Evolutionary conservation across 1,284 basidiomycete genomes (phyloP).

Genomic region (Inonotus obliquus): DNA sequence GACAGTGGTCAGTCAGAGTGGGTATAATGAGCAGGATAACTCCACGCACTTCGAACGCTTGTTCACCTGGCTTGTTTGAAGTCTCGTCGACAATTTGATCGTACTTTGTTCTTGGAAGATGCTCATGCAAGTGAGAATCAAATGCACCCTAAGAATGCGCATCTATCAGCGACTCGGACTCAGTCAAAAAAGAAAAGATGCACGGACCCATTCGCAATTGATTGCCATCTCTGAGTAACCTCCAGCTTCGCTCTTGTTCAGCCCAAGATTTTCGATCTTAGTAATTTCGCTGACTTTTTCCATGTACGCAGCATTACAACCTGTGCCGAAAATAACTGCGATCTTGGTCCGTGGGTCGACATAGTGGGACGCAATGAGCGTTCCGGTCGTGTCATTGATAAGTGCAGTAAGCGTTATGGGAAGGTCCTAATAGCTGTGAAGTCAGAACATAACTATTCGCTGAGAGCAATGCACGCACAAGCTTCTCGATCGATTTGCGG

Average conservation of each 20-base stretch:
- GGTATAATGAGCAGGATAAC: neutral
- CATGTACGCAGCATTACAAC: slow-evolving; percentile 98
- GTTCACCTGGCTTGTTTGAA: slow-evolving; percentile 96
- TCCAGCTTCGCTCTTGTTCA: slow-evolving; percentile 39
- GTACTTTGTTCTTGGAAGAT: slow-evolving; percentile 92
- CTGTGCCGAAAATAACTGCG: slow-evolving; percentile 96
- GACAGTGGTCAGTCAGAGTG: neutral
- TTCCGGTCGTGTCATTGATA: slow-evolving; percentile 97
- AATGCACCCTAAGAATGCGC: slow-evolving; percentile 82
- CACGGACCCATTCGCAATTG: slow-evolving; percentile 89
- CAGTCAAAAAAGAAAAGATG: neutral
- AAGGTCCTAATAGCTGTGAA: slow-evolving; percentile 42
- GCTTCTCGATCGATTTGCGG: slow-evolving; percentile 72
- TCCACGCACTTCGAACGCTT: slow-evolving; percentile 72
- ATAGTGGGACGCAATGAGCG: slow-evolving; percentile 95
- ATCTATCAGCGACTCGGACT: neutral
- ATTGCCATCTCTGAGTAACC: slow-evolving; percentile 82
- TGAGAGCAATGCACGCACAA: slow-evolving; percentile 39
- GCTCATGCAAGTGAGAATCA: slow-evolving; percentile 93
- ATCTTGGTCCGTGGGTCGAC: slow-evolving; percentile 90
- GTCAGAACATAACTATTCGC: neutral
- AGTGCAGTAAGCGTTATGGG: slow-evolving; percentile 80
- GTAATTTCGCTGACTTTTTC: slow-evolving; percentile 75
- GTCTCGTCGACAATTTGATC: slow-evolving; percentile 89
- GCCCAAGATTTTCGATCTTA: slow-evolving; percentile 74